Evolutionary conservation across 306 rosid genomes (phyloP).

Genomic region (Lathyrus tuberosus): DNA sequence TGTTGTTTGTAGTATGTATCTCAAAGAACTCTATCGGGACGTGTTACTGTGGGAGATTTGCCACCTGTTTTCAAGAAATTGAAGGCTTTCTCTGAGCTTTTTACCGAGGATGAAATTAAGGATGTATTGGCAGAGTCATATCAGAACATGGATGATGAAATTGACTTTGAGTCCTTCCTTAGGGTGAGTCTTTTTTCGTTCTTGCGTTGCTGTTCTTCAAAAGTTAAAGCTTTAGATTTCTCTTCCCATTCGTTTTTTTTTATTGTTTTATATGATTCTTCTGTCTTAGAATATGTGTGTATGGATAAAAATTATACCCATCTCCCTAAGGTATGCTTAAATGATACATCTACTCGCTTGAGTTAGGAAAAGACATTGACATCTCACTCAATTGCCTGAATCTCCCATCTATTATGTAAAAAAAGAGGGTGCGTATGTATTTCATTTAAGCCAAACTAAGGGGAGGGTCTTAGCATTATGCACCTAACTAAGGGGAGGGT

Average conservation of each 20-base stretch:
- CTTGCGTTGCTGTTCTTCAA: neutral
- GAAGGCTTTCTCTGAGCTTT: slow-evolving; percentile 59
- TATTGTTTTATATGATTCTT: neutral
- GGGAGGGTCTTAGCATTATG: too few relatives aligned
- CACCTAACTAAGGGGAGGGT: too few relatives aligned
- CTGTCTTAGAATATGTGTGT: neutral
- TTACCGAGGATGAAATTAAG: slow-evolving; percentile 77
- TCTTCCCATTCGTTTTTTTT: neutral
- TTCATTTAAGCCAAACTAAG: neutral
- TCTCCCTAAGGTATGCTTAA: neutral
- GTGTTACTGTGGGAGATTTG: slow-evolving; percentile 61
- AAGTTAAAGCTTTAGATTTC: slow-evolving; percentile 5
- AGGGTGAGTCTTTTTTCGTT: slow-evolving; percentile 57
- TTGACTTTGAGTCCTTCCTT: slow-evolving; percentile 87
- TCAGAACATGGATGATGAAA: slow-evolving; percentile 59
- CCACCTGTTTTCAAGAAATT: slow-evolving; percentile 68
- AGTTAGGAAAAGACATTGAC: neutral
- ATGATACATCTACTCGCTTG: neutral
- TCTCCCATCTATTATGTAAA: neutral
- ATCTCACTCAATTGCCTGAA: neutral
- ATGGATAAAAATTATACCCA: neutral
- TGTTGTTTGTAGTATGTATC: slow-evolving; percentile 67
- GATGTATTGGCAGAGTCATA: slow-evolving; percentile 53
- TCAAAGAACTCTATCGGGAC: slow-evolving; percentile 68
- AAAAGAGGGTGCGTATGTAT: neutral